These are phyloP conservation scores for Zasmidium angulare DNA, from an alignment of 2,329 filamentous ascomycete species.

Conservation along the genomic window DNA sequence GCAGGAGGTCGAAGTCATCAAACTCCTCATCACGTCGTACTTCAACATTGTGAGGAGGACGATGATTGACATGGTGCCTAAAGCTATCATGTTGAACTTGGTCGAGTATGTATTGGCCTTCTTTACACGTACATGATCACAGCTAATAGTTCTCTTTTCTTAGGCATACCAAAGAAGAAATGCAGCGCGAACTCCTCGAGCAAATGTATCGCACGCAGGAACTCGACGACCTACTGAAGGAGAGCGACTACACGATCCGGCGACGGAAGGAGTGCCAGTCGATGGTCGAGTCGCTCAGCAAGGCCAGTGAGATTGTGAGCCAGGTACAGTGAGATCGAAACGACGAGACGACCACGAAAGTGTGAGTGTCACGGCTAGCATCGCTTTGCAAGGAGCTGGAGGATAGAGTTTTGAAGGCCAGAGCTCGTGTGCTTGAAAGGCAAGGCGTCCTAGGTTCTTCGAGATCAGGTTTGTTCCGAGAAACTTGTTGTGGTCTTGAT, in stretches of 20 bases:
- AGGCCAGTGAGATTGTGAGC: conserved; percentile 91
- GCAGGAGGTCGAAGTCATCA: conserved; percentile 97
- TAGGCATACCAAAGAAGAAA: conserved; percentile 94
- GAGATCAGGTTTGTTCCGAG: neutral
- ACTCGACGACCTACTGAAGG: conserved; percentile 91
- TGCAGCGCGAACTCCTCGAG: conserved; percentile 95
- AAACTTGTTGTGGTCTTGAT: neutral
- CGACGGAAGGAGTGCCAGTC: conserved; percentile 97
- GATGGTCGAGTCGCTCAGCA: conserved; percentile 89
- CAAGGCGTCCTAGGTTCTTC: too few relatives aligned
- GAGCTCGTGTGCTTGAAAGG: too few relatives aligned
- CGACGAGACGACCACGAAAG: neutral
- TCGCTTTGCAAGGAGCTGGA: neutral
- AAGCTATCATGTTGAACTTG: conserved; percentile 96
- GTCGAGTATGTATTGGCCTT: conserved; percentile 85
- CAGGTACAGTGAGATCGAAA: conserved; percentile 64
- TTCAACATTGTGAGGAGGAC: conserved; percentile 97
- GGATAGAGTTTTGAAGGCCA: too few relatives aligned
- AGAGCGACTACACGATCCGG: conserved; percentile 94
- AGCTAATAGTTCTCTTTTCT: too few relatives aligned
- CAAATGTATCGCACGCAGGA: conserved; percentile 94
- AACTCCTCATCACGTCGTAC: conserved; percentile 93
- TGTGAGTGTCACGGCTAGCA: neutral
- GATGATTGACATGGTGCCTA: conserved; percentile 99
- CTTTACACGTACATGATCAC: too few relatives aligned